Percentiles rank a stretch among this genome's conserved stretches.
Evolutionary conservation across 345 rosid species (phyloP).

Genomic region (Citropsis articulata): DNA sequence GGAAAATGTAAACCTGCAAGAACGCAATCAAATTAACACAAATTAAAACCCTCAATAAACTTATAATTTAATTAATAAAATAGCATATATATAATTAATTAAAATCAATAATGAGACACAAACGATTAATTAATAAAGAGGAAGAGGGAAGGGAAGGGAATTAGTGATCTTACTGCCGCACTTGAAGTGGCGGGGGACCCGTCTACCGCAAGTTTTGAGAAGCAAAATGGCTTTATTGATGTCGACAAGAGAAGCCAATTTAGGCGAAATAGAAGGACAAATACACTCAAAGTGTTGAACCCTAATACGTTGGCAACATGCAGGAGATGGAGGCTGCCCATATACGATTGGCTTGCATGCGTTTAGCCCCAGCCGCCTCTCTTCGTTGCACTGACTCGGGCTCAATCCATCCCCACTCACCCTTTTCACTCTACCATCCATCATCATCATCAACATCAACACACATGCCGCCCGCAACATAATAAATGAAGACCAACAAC

Average conservation of each 20-base stretch:
- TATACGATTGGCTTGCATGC: slow-evolving; percentile 5
- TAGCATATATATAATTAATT: too few species aligned
- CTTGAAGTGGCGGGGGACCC: slow-evolving; percentile 13
- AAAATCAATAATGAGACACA: too few species aligned
- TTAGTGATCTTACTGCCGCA: slow-evolving; percentile 11
- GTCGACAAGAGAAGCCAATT: not conserved
- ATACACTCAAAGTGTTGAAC: not conserved
- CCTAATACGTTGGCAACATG: slow-evolving; percentile 14
- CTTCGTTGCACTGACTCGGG: slow-evolving; percentile 21
- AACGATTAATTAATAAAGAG: too few species aligned
- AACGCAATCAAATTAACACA: not conserved
- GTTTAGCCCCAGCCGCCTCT: slow-evolving; percentile 7
- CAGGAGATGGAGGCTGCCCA: slow-evolving; percentile 13
- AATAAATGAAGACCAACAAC: too few species aligned
- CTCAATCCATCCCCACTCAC: slow-evolving; percentile 2
- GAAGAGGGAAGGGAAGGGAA: too few species aligned
- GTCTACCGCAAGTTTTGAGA: slow-evolving; percentile 6
- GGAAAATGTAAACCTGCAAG: slow-evolving; percentile 1
- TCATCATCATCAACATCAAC: not conserved
- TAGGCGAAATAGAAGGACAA: not conserved
- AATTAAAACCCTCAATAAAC: not conserved
- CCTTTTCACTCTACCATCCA: not conserved
- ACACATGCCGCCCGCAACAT: too few species aligned
- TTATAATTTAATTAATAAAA: not conserved
- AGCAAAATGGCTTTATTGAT: not conserved